Evolutionary conservation across 371 early-diverging fungal species (phyloP).

Genomic region (Apophysomyces variabilis): DNA sequence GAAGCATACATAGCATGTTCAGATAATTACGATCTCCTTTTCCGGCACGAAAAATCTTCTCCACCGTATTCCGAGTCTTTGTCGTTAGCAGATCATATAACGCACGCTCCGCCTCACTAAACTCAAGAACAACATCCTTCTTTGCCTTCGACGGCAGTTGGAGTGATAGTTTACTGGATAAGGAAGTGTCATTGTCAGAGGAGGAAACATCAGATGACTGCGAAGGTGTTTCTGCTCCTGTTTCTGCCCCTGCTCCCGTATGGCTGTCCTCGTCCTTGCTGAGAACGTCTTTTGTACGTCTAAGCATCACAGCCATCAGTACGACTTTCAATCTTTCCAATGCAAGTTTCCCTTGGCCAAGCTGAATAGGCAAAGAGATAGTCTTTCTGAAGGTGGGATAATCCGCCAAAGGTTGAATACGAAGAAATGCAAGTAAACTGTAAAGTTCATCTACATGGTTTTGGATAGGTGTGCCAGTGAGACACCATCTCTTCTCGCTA

Average conservation of each 20-base stretch:
- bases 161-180: conserved; percentile 49
- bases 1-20: conserved; percentile 58
- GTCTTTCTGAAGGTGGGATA: conserved; percentile 57
- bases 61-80: conserved; percentile 49
- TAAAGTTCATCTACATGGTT: conserved; percentile 90
- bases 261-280: conserved; percentile 10
- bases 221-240: conserved; percentile 6
- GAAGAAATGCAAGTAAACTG: conserved; percentile 82
- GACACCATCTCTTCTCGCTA: conserved; percentile 78
- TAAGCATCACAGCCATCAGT: conserved; percentile 70
- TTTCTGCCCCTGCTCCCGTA: too few species aligned
- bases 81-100: conserved; percentile 65
- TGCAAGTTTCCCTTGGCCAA: conserved; percentile 34
- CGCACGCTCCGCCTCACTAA: conserved; percentile 59
- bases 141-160: conserved; percentile 65
- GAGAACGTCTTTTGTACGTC: conserved; percentile 68
- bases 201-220: conserved; percentile 9
- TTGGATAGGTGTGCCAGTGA: conserved; percentile 86
- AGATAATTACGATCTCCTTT: conserved; percentile 58
- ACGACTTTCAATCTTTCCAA: conserved; percentile 65
- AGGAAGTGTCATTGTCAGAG: conserved; percentile 10
- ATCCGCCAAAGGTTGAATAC: conserved; percentile 65
- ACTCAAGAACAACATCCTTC: conserved; percentile 50
- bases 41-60: conserved; percentile 40
- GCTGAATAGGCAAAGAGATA: conserved; percentile 57